Conservation (phyloP, 192 early-diverging fungal genomes). For the Lobosporangium transversale region DNA sequence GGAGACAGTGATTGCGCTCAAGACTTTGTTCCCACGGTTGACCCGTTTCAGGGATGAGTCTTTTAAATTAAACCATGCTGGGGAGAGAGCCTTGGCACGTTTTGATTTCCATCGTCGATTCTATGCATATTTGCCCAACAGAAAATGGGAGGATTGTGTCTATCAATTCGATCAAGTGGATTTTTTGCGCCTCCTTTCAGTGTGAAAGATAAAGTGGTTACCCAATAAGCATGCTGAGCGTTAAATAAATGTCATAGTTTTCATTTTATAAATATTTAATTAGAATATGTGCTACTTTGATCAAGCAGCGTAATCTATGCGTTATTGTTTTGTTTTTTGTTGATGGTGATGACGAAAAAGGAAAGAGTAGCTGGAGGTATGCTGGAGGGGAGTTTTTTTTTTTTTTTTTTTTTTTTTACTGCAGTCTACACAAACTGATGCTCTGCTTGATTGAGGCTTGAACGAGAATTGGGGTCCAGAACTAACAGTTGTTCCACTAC, state of each 20-base stretch:
- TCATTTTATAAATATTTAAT: too few relatives aligned
- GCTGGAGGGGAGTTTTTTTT: neutral
- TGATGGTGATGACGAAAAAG: too few relatives aligned
- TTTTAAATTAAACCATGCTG: neutral
- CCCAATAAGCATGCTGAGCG: neutral
- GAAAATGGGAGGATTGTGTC: neutral
- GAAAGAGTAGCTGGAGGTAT: too few relatives aligned
- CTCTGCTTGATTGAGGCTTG: constrained; percentile 37
- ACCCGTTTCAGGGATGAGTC: constrained; percentile 1
- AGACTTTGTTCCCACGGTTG: neutral
- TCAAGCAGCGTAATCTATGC: too few relatives aligned
- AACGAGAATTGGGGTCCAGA: constrained; percentile 37
- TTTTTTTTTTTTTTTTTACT: neutral
- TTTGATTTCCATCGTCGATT: neutral
- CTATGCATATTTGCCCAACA: neutral
- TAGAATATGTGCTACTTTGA: too few relatives aligned
- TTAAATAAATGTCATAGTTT: too few relatives aligned
- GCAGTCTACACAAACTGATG: constrained; percentile 20
- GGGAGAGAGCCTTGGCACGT: neutral
- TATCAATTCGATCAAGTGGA: constrained; percentile 1
- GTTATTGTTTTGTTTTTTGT: too few relatives aligned
- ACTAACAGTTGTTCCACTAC: constrained; percentile 44
- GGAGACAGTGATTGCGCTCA: neutral
- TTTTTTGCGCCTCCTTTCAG: too few relatives aligned
- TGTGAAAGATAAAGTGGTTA: too few relatives aligned